phyloP scores from a whole-genome alignment of 352 stramenopile genomes.

The Ophiocytium majus region DNA sequence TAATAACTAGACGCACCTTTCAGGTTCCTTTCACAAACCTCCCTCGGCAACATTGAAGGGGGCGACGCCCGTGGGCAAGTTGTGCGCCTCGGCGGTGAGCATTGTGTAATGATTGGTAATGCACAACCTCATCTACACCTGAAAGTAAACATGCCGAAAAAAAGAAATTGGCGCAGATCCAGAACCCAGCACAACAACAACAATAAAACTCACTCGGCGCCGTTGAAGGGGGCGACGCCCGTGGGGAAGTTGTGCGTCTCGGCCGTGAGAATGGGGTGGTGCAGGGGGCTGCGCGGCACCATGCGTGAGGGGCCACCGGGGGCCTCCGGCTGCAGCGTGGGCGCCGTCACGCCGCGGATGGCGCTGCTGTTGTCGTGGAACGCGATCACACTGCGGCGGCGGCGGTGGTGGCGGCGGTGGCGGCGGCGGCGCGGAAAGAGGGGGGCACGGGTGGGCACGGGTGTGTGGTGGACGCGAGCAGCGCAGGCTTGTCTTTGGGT shows the following conservation, averaged over 20 bases:
- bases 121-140: background rate
- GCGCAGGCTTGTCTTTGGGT: conserved; percentile 68
- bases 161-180: no score
- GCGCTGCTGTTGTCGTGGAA: conserved; percentile 99
- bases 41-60: conserved; percentile 66
- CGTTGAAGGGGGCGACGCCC: conserved; percentile 72
- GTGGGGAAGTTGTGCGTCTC: conserved; percentile 99
- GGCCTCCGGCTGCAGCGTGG: conserved; percentile 70
- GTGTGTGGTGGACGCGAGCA: no score
- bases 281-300: conserved; percentile 63
- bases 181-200: no score
- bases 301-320: conserved; percentile 69
- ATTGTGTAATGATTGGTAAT: no score
- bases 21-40: no score
- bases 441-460: no score
- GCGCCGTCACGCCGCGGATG: conserved; percentile 86
- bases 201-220: conserved; percentile 60
- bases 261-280: conserved; percentile 94
- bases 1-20: no score
- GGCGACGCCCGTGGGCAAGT: conserved; percentile 92
- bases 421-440: background rate
- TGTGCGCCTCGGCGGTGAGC: conserved; percentile 99
- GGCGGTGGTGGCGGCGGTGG: background rate
- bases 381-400: conserved; percentile 94
- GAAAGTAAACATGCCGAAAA: no score